Evolutionary conservation across 208 protist species (phyloP).

Genomic region (Vickermania spadyakhi): DNA sequence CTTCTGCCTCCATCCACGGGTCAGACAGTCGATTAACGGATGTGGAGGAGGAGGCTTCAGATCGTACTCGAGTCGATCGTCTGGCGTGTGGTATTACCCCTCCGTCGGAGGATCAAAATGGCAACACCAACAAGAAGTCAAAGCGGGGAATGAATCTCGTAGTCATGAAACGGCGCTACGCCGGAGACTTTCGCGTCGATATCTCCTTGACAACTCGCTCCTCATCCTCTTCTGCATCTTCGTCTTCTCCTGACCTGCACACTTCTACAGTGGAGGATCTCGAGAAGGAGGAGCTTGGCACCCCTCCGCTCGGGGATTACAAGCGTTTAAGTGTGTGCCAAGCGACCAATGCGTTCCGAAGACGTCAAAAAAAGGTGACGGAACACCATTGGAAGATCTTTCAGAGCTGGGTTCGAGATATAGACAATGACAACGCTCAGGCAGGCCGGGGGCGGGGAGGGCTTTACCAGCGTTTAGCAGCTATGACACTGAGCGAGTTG

Average conservation of each 20-base stretch:
- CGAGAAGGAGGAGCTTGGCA: not conserved
- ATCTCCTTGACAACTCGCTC: conserved; percentile 50
- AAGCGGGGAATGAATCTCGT: conserved; percentile 54
- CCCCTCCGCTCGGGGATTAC: conserved; percentile 24
- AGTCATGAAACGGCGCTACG: conserved; percentile 62
- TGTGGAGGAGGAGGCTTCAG: too few relatives aligned
- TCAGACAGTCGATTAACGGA: too few relatives aligned
- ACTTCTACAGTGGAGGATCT: not conserved
- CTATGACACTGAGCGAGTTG: conserved; percentile 29
- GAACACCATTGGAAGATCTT: conserved; percentile 41
- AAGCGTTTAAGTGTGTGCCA: conserved; percentile 57
- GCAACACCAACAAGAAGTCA: too few relatives aligned
- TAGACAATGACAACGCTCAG: too few relatives aligned
- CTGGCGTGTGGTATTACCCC: too few relatives aligned
- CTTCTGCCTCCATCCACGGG: too few relatives aligned
- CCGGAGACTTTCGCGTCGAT: conserved; percentile 60
- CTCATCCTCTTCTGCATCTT: conserved; percentile 2
- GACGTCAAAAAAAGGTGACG: conserved; percentile 49
- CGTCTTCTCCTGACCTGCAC: too few relatives aligned
- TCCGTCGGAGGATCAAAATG: too few relatives aligned
- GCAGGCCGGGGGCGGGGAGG: conserved; percentile 21
- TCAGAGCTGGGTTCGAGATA: conserved; percentile 16
- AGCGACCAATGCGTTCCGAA: conserved; percentile 66
- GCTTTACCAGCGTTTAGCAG: conserved; percentile 40
- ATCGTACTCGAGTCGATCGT: too few relatives aligned